These are phyloP conservation scores for Ogataea nonfermentans DNA, from an alignment of 805 yeast genomes.

Conservation along the genomic window DNA sequence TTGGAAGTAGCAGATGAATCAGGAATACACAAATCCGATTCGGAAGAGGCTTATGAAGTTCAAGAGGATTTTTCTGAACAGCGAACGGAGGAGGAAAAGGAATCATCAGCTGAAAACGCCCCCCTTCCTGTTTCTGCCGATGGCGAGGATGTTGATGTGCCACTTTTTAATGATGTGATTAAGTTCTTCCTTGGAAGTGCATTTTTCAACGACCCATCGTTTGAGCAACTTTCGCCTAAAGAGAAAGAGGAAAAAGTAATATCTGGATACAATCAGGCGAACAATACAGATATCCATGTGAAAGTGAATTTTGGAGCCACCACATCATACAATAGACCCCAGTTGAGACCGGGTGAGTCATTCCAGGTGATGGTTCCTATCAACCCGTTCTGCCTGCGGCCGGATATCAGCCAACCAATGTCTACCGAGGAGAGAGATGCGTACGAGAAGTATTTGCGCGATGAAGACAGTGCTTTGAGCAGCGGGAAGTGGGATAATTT, in stretches of 20 bases:
- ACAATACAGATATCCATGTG: conserved; percentile 23
- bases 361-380: conserved; percentile 45
- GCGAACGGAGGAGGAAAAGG: conserved; percentile 9
- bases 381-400: conserved; percentile 53
- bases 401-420: conserved; percentile 58
- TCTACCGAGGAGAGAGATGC: conserved; percentile 48
- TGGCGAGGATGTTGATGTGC: conserved; percentile 38
- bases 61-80: conserved; percentile 17
- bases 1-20: background rate
- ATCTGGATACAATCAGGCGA: conserved; percentile 33
- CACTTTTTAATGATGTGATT: conserved; percentile 34
- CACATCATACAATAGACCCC: conserved; percentile 40
- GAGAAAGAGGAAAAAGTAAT: conserved; percentile 37
- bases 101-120: no score
- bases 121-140: conserved; percentile 1
- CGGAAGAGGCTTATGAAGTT: background rate
- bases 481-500: conserved; percentile 62
- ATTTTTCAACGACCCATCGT: conserved; percentile 35
- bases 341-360: conserved; percentile 37
- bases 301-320: conserved; percentile 33
- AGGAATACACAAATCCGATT: background rate
- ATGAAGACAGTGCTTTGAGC: conserved; percentile 49
- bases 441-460: conserved; percentile 51
- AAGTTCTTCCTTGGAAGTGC: conserved; percentile 31
- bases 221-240: conserved; percentile 33